Evolutionary conservation across 345 rosid species (phyloP).

Genomic region (Tarenaya hassleriana): DNA sequence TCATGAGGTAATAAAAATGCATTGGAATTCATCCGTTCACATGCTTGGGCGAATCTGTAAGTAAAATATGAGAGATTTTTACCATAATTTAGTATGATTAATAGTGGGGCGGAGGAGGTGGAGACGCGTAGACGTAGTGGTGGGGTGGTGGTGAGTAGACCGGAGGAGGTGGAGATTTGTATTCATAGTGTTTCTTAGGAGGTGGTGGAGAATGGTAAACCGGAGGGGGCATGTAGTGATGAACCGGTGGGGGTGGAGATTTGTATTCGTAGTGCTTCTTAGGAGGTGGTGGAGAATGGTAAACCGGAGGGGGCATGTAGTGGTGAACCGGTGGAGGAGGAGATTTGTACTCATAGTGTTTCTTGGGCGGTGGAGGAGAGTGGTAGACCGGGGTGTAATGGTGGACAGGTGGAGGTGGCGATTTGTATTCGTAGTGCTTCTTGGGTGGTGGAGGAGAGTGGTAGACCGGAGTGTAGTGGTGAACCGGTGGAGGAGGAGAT

Average conservation of each 20-base stretch:
- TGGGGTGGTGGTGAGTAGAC: neutral
- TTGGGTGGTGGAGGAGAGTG: constrained; percentile 28
- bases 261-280: constrained; percentile 6
- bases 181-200: neutral
- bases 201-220: no score
- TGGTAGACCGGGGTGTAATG: constrained; percentile 4
- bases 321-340: constrained; percentile 33
- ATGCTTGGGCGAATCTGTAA: no score
- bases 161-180: constrained; percentile 15
- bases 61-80: no score
- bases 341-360: constrained; percentile 9
- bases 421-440: constrained; percentile 11
- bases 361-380: constrained; percentile 24
- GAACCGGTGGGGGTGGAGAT: constrained; percentile 1
- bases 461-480: constrained; percentile 20
- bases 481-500: constrained; percentile 25
- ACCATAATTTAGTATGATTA: no score
- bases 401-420: constrained; percentile 4
- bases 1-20: neutral
- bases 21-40: neutral
- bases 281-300: constrained; percentile 30
- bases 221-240: no score
- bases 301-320: constrained; percentile 34
- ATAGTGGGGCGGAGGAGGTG: constrained; percentile 6
- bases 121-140: constrained; percentile 3